Base-by-base conservation (phyloP, 2,329 filamentous ascomycete genomes). In the Elsinoe perseae region DNA sequence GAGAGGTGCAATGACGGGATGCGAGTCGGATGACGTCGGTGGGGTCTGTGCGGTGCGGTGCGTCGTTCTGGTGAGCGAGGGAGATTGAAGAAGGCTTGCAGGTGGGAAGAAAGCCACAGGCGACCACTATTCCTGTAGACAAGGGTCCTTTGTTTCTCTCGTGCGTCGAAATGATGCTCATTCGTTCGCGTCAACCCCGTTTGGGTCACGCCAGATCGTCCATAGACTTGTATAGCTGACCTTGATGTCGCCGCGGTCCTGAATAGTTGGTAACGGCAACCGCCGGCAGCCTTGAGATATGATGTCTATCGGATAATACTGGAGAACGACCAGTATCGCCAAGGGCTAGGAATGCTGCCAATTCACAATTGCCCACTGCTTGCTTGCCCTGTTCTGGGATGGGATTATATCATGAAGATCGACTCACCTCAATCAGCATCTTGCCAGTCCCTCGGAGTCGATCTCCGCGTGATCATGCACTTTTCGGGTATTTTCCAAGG, bases 11-110 rank as follows among this genome's bases (percentile, higher is more conserved):
- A 21, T 44, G 44, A 50, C 25, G 48, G 25, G 48, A 52, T 52
- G 48, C 46, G 48, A 52, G 48, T 52, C 48, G 28, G 30, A 52
- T 52, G 48, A 52, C 48, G 48, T 52, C 48, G 48, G 30, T 38
- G 48, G 48, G 48, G 48, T 25, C 48, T 28, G 48, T 52, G 48
- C 48, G 20, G 18, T 10, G 16, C 21, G 25, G 23, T 50, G n/a
- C 32, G 32, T 12, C 32, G 32, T 3, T 14, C n/a, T 14, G 3
- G 32, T 36, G 32, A 36, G 32, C 32, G n/a, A 14, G 32, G 12
- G 32, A 36, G n/a, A 14, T 36, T 14, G 32, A 36, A 36, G n/a
- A 36, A 36, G n/a, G 32, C 32, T 30, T 10, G 21, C 14, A 21
- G 4, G 20, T 9, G 6, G 18, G 20, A 20, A 28, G 21, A 48